These are phyloP conservation scores for Haplosporangium sp. DNA, from an alignment of 371 early-diverging fungal species.

Conservation along the genomic window DNA sequence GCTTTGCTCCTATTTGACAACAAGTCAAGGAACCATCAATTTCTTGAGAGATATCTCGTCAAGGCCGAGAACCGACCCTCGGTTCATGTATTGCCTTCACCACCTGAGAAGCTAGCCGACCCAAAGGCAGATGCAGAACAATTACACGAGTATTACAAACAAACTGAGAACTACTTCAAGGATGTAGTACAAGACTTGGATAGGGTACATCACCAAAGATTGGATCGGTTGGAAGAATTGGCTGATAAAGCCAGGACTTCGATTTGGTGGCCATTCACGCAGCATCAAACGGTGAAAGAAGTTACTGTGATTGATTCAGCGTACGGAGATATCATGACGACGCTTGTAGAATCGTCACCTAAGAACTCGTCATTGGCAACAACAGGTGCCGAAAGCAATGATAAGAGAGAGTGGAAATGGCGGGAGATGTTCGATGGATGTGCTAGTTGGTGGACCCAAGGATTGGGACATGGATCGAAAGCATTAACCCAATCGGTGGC, in stretches of 20 bases:
- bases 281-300: conserved; percentile 73
- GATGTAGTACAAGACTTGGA: conserved; percentile 66
- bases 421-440: conserved; percentile 79
- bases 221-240: conserved; percentile 72
- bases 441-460: conserved; percentile 92
- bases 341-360: conserved; percentile 50
- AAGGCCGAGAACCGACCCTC: conserved; percentile 42
- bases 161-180: conserved; percentile 60
- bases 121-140: conserved; percentile 62
- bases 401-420: conserved; percentile 31
- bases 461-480: conserved; percentile 81
- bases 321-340: conserved; percentile 72
- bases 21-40: conserved; percentile 71
- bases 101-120: conserved; percentile 61
- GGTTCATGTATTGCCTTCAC: conserved; percentile 63
- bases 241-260: conserved; percentile 63
- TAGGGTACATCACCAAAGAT: conserved; percentile 60
- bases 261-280: conserved; percentile 92
- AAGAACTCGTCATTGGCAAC: conserved; percentile 10
- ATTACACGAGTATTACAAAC: conserved; percentile 69
- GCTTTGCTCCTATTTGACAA: conserved; percentile 72
- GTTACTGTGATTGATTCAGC: conserved; percentile 86
- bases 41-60: conserved; percentile 57
- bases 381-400: not conserved
- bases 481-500: conserved; percentile 73